These are phyloP conservation scores for Cokeromyces recurvatus DNA, from an alignment of 371 early-diverging fungal genomes.

Conservation along the genomic window DNA sequence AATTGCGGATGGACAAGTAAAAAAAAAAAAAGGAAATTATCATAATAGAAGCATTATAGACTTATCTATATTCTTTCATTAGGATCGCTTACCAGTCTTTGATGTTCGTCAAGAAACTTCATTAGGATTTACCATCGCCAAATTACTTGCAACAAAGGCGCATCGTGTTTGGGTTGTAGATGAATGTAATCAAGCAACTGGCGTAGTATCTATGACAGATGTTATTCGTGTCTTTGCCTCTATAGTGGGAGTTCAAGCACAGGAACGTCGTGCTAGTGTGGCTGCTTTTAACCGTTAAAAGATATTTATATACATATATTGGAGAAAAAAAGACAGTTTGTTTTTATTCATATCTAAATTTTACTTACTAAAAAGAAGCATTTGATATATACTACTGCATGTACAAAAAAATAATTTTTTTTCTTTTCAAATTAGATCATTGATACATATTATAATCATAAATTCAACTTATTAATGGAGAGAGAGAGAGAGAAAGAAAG, in stretches of 20 bases:
- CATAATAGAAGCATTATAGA: background rate
- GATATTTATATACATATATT: too few relatives aligned
- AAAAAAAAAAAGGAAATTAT: background rate
- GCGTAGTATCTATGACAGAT: conserved; percentile 76
- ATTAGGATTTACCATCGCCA: conserved; percentile 66
- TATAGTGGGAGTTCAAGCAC: conserved; percentile 6
- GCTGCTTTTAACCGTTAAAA: background rate
- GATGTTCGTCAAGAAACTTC: conserved; percentile 67
- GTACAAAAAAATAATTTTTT: too few relatives aligned
- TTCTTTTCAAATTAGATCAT: too few relatives aligned
- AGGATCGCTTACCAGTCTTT: conserved; percentile 77
- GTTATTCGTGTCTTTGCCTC: conserved; percentile 56
- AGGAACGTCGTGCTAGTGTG: conserved; percentile 1
- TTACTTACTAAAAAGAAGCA: too few relatives aligned
- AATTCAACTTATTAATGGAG: too few relatives aligned
- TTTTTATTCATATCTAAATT: too few relatives aligned
- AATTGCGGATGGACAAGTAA: conserved; percentile 49
- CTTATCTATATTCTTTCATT: background rate
- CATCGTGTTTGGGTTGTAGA: conserved; percentile 84
- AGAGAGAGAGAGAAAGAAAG: too few relatives aligned
- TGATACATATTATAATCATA: too few relatives aligned
- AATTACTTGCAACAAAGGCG: conserved; percentile 73
- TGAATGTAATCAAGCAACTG: conserved; percentile 45
- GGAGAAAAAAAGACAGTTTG: too few relatives aligned
- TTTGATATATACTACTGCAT: too few relatives aligned